Conservation (phyloP, 495 filamentous ascomycete species). For the Xylaria sp. region DNA sequence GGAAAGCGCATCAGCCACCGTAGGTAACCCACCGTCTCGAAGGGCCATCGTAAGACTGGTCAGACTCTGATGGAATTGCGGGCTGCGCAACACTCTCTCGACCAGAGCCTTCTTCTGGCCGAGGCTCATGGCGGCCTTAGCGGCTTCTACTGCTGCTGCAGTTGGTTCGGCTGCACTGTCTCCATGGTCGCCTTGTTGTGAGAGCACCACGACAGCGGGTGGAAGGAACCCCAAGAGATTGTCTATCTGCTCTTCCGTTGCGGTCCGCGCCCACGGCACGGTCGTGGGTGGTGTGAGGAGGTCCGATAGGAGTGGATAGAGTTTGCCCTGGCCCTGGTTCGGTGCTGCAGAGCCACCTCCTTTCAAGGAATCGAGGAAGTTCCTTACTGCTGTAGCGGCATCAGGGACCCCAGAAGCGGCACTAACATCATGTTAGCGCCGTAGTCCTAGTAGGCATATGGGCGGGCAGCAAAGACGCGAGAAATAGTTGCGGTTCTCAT, state of each 20-base stretch:
- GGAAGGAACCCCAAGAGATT: constrained; percentile 80
- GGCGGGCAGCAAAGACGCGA: constrained; percentile 19
- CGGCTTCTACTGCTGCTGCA: constrained; percentile 70
- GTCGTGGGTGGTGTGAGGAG: constrained; percentile 80
- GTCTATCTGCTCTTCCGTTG: constrained; percentile 70
- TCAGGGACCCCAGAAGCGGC: constrained; percentile 51
- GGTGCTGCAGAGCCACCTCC: constrained; percentile 53
- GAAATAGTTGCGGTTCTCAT: constrained; percentile 32
- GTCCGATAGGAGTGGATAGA: constrained; percentile 86
- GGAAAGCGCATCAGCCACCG: constrained; percentile 82
- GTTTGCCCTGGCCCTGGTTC: constrained; percentile 57
- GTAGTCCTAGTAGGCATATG: constrained; percentile 20
- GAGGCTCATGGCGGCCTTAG: constrained; percentile 73
- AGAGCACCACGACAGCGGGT: constrained; percentile 67
- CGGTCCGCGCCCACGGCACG: constrained; percentile 74
- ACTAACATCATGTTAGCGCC: constrained; percentile 49
- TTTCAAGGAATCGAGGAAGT: constrained; percentile 85
- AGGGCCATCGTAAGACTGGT: constrained; percentile 84
- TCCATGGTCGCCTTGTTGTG: constrained; percentile 65
- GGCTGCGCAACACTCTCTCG: constrained; percentile 82
- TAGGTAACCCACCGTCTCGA: constrained; percentile 90
- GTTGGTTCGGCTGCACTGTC: constrained; percentile 63
- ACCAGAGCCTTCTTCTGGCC: constrained; percentile 84
- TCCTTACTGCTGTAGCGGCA: constrained; percentile 77
- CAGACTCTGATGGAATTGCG: constrained; percentile 88